phyloP scores from a whole-genome alignment of 2,329 filamentous ascomycete species.

The Epichloe baconii region DNA sequence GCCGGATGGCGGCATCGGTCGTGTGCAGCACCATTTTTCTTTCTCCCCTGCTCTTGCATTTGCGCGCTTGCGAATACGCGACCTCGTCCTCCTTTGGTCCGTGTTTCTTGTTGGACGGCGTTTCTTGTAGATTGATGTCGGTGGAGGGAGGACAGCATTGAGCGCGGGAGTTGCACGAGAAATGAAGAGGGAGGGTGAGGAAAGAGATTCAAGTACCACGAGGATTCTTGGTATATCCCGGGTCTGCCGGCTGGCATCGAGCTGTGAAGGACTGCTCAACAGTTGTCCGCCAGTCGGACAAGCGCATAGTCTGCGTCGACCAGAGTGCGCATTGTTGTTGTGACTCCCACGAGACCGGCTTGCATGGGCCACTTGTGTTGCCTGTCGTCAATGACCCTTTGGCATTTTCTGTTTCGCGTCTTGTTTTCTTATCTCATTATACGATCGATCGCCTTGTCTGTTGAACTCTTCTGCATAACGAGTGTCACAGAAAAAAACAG shows the following conservation, averaged over 20 bases:
- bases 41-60: not conserved
- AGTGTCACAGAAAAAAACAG: not conserved
- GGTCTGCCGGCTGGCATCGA: conserved; percentile 1
- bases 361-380: not conserved
- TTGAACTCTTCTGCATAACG: not conserved
- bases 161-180: not conserved
- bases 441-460: not conserved
- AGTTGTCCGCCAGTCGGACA: not conserved
- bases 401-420: not conserved
- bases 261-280: conserved; percentile 2
- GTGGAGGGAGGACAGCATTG: not conserved
- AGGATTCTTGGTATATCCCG: not conserved
- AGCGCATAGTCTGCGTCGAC: not conserved
- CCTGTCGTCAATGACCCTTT: not conserved
- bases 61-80: conserved; percentile 1
- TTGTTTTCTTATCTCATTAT: not conserved
- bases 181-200: not conserved
- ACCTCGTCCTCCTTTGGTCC: not conserved
- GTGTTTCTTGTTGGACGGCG: not conserved
- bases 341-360: not conserved
- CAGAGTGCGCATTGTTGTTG: not conserved
- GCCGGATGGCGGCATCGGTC: conserved; percentile 2
- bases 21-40: conserved; percentile 1
- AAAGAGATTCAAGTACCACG: not conserved
- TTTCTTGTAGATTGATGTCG: not conserved